Percentiles rank a stretch among this genome's conserved stretches.
These are phyloP conservation scores for Cinchona pubescens DNA, from an alignment of 257 asterid genomes.

Conservation along the genomic window DNA sequence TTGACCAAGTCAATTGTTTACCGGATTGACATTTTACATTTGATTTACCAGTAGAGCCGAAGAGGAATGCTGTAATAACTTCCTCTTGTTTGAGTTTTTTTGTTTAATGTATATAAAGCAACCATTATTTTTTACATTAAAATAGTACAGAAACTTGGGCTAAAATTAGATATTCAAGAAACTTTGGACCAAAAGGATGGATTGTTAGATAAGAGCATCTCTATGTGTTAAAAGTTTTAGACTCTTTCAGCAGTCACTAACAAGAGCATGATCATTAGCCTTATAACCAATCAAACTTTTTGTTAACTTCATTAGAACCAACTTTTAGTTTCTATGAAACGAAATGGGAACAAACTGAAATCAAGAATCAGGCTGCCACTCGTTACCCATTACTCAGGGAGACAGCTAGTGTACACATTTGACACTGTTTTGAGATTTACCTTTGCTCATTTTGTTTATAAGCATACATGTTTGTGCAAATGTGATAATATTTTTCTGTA, in stretches of 20 bases:
- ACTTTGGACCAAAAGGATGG: background rate
- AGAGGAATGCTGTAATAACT: no score
- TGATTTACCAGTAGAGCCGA: no score
- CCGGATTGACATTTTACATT: background rate
- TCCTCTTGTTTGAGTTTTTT: no score
- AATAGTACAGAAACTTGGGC: background rate
- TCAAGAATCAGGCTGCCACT: slow-evolving; percentile 32
- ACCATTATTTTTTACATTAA: background rate
- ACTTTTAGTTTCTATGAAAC: background rate
- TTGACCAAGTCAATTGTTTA: background rate
- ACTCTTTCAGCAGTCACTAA: slow-evolving; percentile 10
- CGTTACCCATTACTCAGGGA: slow-evolving; percentile 31
- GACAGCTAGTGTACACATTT: background rate
- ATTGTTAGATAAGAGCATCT: background rate
- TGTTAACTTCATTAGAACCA: background rate
- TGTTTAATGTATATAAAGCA: no score
- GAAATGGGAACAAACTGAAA: slow-evolving; percentile 1
- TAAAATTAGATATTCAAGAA: background rate
- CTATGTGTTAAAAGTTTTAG: background rate
- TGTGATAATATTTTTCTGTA: background rate
- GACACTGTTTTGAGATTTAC: background rate
- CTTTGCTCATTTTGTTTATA: background rate
- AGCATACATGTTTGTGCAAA: slow-evolving; percentile 42
- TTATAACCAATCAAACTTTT: slow-evolving; percentile 8
- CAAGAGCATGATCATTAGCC: slow-evolving; percentile 28